Evolutionary conservation across 345 rosid species (phyloP), one percentile per base, ranked within the genome.

Genomic region (Eucalyptus virginea): DNA sequence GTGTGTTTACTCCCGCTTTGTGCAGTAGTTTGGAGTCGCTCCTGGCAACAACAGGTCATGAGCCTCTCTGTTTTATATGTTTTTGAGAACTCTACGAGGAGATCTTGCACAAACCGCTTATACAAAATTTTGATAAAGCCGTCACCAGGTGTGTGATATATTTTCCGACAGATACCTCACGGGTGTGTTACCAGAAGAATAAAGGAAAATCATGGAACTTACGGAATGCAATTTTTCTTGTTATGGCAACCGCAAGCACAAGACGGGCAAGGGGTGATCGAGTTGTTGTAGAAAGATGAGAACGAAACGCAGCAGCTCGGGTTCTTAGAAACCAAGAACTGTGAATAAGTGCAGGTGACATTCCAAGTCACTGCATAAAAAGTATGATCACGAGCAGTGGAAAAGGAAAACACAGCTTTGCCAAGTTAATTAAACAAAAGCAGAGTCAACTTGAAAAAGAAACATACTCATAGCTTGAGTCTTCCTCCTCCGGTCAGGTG

Each of bases 281-380:
- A 94, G n/a, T 92, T 91, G 89, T 94, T 96, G 89, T 97, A 97
- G 92, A 97, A 97, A 30, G 97, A 93, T 87, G 98, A 97, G 89
- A 97, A 93, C 28, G 99, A 97, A 58, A 97, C 96, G 30, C 98
- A 97, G 50, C 98, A 97, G 87, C 92, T 94, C 17, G 98, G 99
- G 65, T 95, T 94, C 91, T 93, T 96, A 77, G 94, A 93, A 60
- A 97, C 98, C 86, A 96, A 90, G 89, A 95, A 94, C 88, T 95
- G 97, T 6, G 99, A 96, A 86, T 95, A 96, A 58, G 98, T 95
- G 97, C 98, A 97, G 21, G 98, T 96, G 34, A 96, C 97, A 86
- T 96, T 95, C 98, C 98, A 97, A 69, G 99, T 96, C 96, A 97
- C 99, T 97, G 95, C 47, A 28, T 28, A 37, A 30, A n/a, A 72